These are phyloP conservation scores for Spergularia bocconei DNA, from an alignment of 148 eudicot species.

Conservation along the genomic window DNA sequence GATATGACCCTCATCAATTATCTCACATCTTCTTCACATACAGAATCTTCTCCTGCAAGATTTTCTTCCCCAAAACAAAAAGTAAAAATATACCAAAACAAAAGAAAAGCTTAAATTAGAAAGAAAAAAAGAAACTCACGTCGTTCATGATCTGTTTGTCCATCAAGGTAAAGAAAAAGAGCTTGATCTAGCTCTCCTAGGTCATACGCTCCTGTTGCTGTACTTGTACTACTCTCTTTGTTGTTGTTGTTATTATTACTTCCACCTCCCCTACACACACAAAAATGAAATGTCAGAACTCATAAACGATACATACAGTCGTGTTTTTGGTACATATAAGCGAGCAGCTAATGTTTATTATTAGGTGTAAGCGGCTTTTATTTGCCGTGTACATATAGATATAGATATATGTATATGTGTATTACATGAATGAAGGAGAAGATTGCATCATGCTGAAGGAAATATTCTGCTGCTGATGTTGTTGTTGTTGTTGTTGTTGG, in stretches of 20 bases:
- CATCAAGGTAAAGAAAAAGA: constrained; percentile 69
- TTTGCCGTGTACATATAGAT: no score
- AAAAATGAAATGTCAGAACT: neutral
- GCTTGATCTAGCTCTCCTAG: constrained; percentile 91
- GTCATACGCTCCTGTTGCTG: constrained; percentile 53
- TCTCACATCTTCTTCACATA: constrained; percentile 14
- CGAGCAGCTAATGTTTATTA: no score
- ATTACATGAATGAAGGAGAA: constrained; percentile 26
- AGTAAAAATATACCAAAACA: neutral
- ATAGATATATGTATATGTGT: neutral
- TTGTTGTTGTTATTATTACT: constrained; percentile 30
- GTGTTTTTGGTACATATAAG: no score
- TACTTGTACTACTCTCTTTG: constrained; percentile 40
- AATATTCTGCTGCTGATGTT: constrained; percentile 31
- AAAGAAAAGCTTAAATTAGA: neutral
- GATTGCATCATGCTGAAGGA: constrained; percentile 38
- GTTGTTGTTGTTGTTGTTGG: constrained; percentile 21
- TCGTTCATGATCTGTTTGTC: constrained; percentile 54
- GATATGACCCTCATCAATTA: constrained; percentile 28
- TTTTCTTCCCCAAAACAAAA: neutral
- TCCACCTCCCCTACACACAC: constrained; percentile 5
- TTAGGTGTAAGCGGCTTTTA: no score
- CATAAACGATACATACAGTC: neutral
- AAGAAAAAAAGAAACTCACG: constrained; percentile 44
- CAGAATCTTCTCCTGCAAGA: constrained; percentile 22